phyloP scores from a whole-genome alignment of 352 stramenopile genomes.

The Globisporangium polare region DNA sequence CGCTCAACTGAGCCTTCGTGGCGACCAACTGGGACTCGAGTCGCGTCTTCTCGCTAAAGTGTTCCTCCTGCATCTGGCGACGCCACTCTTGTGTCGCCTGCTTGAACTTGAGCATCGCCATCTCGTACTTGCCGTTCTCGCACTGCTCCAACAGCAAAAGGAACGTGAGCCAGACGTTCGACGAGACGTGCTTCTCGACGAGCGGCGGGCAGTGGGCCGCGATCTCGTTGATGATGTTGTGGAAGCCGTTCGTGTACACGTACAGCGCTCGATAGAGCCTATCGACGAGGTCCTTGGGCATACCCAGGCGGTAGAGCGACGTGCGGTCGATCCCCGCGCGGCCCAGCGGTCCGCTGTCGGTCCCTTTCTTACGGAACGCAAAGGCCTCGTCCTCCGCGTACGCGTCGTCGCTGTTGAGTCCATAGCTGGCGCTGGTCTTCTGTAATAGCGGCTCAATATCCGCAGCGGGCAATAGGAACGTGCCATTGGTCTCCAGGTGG shows the following conservation, averaged over 20 bases:
- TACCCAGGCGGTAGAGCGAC: slow-evolving; percentile 66
- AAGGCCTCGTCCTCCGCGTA: slow-evolving; percentile 37
- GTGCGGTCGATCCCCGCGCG: slow-evolving; percentile 66
- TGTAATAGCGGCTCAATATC: slow-evolving; percentile 43
- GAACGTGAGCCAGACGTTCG: slow-evolving; percentile 78
- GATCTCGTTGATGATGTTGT: slow-evolving; percentile 83
- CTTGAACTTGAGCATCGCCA: slow-evolving; percentile 86
- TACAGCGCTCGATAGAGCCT: slow-evolving; percentile 77
- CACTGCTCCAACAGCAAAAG: slow-evolving; percentile 74
- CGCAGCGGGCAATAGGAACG: slow-evolving; percentile 45
- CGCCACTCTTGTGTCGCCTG: slow-evolving; percentile 56
- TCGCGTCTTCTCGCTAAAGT: slow-evolving; percentile 30
- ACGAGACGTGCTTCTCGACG: slow-evolving; percentile 72
- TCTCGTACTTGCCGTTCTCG: slow-evolving; percentile 78
- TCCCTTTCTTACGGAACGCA: slow-evolving; percentile 35
- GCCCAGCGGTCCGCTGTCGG: slow-evolving; percentile 35
- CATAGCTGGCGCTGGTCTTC: slow-evolving; percentile 19
- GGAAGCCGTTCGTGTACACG: slow-evolving; percentile 83
- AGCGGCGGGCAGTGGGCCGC: slow-evolving; percentile 56
- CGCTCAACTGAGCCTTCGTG: slow-evolving; percentile 23
- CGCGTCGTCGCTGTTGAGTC: slow-evolving; percentile 27
- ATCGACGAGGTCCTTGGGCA: slow-evolving; percentile 76
- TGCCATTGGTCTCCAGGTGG: slow-evolving; percentile 50
- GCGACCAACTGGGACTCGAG: slow-evolving; percentile 32
- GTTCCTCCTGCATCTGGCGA: slow-evolving; percentile 45